Conservation (phyloP, 1,284 basidiomycete species). For the Tremellales sp. region DNA sequence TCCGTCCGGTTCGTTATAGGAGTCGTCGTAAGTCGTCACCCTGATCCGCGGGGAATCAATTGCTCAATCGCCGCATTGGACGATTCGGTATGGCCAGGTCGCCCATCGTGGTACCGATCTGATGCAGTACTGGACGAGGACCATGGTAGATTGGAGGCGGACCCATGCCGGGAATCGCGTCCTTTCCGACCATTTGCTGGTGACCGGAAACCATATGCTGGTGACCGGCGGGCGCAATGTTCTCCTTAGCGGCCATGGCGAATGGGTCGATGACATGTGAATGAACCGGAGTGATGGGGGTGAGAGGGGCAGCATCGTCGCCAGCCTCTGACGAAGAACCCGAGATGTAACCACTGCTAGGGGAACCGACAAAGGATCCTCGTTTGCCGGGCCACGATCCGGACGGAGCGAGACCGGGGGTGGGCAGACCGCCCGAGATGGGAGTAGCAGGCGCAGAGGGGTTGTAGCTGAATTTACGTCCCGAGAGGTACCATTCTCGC, state of each 20-base stretch:
- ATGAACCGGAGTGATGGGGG: slow-evolving; percentile 46
- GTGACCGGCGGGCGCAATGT: slow-evolving; percentile 33
- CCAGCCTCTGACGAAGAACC: slow-evolving; percentile 47
- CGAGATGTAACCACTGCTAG: slow-evolving; percentile 36
- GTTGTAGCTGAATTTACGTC: slow-evolving; percentile 49
- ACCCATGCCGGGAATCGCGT: slow-evolving; percentile 11
- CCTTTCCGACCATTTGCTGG: slow-evolving; percentile 12
- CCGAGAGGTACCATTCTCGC: slow-evolving; percentile 77
- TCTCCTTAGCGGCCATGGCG: slow-evolving; percentile 37
- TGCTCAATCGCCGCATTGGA: slow-evolving; percentile 34
- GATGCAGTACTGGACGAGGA: slow-evolving; percentile 22
- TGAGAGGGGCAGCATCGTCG: slow-evolving; percentile 42
- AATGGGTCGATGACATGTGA: slow-evolving; percentile 29
- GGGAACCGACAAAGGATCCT: slow-evolving; percentile 33
- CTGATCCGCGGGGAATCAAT: too few species aligned
- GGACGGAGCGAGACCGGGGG: slow-evolving; percentile 41
- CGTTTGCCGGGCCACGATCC: slow-evolving; percentile 35
- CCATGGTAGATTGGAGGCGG: slow-evolving; percentile 8
- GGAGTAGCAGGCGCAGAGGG: slow-evolving; percentile 37
- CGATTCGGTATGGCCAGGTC: slow-evolving; percentile 23
- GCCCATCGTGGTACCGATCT: slow-evolving; percentile 21
- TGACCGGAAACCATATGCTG: slow-evolving; percentile 14
- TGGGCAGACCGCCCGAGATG: slow-evolving; percentile 29
- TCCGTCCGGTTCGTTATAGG: too few species aligned
- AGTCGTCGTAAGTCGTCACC: too few species aligned